A percentile compares a stretch with the other conserved stretches of the same genome.
These are phyloP conservation scores for Cercospora sp. DNA, from an alignment of 2,329 filamentous ascomycete species.

Conservation along the genomic window DNA sequence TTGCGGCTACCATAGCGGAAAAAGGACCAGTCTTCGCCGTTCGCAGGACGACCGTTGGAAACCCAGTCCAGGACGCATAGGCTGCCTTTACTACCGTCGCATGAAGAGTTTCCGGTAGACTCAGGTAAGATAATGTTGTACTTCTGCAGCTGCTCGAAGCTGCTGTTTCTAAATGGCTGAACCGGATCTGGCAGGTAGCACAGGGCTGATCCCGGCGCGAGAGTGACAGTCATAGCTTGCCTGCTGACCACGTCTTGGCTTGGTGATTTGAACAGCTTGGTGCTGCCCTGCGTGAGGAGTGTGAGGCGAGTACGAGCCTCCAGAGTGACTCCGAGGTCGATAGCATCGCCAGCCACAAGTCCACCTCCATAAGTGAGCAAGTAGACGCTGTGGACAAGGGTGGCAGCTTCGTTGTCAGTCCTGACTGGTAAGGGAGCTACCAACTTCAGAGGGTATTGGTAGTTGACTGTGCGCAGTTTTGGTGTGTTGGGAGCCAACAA, in stretches of 20 bases:
- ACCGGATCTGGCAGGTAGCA: constrained; percentile 84
- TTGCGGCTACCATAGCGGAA: constrained; percentile 78
- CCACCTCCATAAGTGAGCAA: constrained; percentile 93
- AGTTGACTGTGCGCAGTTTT: constrained; percentile 72
- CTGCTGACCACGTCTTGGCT: constrained; percentile 44
- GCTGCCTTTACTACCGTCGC: constrained; percentile 37
- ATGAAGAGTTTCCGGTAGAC: not conserved
- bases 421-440: constrained; percentile 73
- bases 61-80: constrained; percentile 93
- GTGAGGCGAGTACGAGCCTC: constrained; percentile 65
- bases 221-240: constrained; percentile 48
- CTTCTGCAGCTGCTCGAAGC: constrained; percentile 80
- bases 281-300: constrained; percentile 70
- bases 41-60: constrained; percentile 78
- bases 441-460: constrained; percentile 93
- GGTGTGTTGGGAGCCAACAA: constrained; percentile 71
- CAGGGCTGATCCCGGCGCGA: constrained; percentile 54
- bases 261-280: constrained; percentile 88
- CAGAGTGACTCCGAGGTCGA: constrained; percentile 71
- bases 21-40: constrained; percentile 88
- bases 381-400: constrained; percentile 74
- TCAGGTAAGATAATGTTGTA: constrained; percentile 56
- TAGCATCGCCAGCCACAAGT: constrained; percentile 81
- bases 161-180: constrained; percentile 81
- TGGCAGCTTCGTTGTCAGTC: constrained; percentile 36